Evolutionary conservation across 2,329 filamentous ascomycete genomes (phyloP).

Genomic region (Huntiella moniliformis): DNA sequence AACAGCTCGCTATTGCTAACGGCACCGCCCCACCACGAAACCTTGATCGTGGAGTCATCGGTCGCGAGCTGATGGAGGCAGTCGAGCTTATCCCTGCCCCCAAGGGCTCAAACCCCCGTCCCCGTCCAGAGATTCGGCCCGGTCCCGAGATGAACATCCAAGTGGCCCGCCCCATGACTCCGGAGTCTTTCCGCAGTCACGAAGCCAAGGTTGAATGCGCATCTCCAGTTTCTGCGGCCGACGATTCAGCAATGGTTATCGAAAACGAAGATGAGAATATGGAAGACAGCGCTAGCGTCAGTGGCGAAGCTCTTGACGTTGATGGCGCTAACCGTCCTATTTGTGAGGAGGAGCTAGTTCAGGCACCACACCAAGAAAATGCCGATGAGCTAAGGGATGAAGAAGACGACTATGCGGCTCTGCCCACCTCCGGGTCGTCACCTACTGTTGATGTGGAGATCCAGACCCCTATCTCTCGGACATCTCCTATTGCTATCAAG

Average conservation of each 20-base stretch:
- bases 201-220: neutral
- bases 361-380: too few relatives aligned
- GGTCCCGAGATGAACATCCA: neutral
- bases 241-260: neutral
- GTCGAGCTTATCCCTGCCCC: constrained; percentile 6
- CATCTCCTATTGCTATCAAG: neutral
- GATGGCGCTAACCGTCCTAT: neutral
- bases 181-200: constrained; percentile 1
- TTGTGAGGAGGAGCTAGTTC: neutral
- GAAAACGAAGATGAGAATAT: neutral
- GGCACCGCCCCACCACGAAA: constrained; percentile 2
- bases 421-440: too few relatives aligned
- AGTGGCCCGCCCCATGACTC: constrained; percentile 3
- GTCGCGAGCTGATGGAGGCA: constrained; percentile 12
- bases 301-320: neutral
- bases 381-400: too few relatives aligned
- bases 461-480: too few relatives aligned
- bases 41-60: constrained; percentile 12
- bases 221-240: neutral
- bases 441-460: too few relatives aligned
- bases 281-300: neutral
- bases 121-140: neutral
- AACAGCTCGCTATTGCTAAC: constrained; percentile 2
- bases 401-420: too few relatives aligned
- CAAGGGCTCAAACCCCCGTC: neutral